phyloP scores from a whole-genome alignment of 441 rosid genomes.

The Arabidopsis lyrata region DNA sequence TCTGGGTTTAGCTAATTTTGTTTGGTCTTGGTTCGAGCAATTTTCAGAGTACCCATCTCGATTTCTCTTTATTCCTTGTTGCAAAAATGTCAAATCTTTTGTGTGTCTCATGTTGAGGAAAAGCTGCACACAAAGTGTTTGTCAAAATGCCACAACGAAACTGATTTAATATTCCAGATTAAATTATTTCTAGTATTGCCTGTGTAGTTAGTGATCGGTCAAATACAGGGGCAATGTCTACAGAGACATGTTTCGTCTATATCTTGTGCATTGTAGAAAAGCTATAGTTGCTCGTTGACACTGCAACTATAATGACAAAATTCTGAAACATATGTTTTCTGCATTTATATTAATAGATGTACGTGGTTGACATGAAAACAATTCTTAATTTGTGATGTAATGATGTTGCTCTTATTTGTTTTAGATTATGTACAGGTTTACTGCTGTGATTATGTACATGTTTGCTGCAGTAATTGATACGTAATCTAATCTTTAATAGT shows the following conservation, averaged over 20 bases:
- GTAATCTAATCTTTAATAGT: no score
- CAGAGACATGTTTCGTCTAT: neutral
- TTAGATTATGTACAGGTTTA: no score
- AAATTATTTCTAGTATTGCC: neutral
- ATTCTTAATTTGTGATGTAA: no score
- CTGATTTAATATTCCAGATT: neutral
- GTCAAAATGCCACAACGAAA: conserved; percentile 25
- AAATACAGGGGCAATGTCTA: neutral
- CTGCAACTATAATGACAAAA: neutral
- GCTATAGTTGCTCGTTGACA: neutral
- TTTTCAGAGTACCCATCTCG: neutral
- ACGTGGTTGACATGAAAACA: no score
- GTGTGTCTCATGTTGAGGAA: conserved; percentile 14
- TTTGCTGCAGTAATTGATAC: no score
- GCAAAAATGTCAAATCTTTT: conserved; percentile 14
- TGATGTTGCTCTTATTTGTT: no score
- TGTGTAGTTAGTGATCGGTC: no score
- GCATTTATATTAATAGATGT: no score
- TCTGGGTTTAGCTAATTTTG: no score
- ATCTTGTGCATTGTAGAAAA: neutral
- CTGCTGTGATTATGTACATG: no score
- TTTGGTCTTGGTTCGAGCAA: no score
- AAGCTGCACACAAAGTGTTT: conserved; percentile 41
- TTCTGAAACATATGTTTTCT: no score
- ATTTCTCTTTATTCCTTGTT: neutral